These are phyloP conservation scores for Hordeum marinum DNA, from an alignment of 176 grass and related monocot species.

Conservation along the genomic window DNA sequence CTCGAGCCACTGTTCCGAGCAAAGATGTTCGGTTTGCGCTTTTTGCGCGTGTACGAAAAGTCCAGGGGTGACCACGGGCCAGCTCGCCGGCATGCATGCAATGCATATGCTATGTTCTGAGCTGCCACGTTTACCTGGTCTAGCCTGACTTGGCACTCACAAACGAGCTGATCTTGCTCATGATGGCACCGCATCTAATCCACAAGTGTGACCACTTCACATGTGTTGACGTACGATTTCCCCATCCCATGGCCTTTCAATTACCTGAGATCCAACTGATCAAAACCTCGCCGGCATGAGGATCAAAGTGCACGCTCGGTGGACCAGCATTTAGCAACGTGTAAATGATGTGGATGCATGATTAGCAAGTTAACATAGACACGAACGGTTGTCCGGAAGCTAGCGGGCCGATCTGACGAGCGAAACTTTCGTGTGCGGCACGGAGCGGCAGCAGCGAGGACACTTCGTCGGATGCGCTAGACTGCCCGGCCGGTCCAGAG, in stretches of 20 bases:
- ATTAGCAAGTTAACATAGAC: background rate
- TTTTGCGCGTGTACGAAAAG: conserved; percentile 13
- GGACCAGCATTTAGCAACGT: background rate
- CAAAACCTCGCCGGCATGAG: background rate
- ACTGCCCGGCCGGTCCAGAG: background rate
- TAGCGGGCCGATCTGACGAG: background rate
- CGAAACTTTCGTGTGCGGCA: background rate
- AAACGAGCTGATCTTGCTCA: background rate
- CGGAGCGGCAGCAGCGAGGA: background rate
- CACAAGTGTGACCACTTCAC: background rate
- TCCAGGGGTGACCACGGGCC: background rate
- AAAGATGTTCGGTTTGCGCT: background rate
- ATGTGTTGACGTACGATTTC: background rate
- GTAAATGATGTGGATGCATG: too few species aligned
- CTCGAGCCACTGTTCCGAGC: background rate
- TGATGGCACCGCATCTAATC: background rate
- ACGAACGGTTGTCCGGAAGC: background rate
- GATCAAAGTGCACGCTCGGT: background rate
- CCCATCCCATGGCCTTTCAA: background rate
- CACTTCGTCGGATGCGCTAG: background rate
- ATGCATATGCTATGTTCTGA: background rate
- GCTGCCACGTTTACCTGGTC: background rate
- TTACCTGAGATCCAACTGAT: background rate
- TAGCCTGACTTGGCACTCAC: background rate
- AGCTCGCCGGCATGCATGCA: conserved; percentile 10